phyloP scores from a whole-genome alignment of 805 yeast species.

The Hyphopichia homilentoma region DNA sequence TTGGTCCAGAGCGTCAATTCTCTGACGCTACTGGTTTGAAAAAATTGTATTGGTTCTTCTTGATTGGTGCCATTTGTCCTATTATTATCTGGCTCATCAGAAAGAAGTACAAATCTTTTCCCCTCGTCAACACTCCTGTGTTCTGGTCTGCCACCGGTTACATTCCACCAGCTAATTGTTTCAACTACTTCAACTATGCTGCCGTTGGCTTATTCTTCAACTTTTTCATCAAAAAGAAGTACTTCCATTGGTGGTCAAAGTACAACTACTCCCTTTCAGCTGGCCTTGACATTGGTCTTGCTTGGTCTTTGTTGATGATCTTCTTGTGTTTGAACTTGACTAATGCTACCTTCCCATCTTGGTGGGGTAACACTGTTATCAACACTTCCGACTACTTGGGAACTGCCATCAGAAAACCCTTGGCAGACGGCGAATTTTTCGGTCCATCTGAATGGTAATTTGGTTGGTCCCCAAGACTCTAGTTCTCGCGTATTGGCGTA shows the following conservation, averaged over 20 bases:
- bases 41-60: constrained; percentile 33
- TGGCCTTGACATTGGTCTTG: constrained; percentile 43
- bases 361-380: constrained; percentile 68
- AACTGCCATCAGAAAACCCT: constrained; percentile 26
- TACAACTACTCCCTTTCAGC: constrained; percentile 44
- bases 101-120: too few species aligned
- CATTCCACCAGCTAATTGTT: constrained; percentile 74
- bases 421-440: constrained; percentile 41
- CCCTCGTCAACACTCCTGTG: too few species aligned
- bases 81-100: constrained; percentile 34
- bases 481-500: too few species aligned
- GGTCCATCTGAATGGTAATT: constrained; percentile 49
- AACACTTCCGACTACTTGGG: constrained; percentile 38
- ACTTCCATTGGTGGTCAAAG: constrained; percentile 43
- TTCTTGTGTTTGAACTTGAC: constrained; percentile 22
- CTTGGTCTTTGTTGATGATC: constrained; percentile 36
- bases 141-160: constrained; percentile 43
- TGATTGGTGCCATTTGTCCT: constrained; percentile 36
- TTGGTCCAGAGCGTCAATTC: constrained; percentile 27
- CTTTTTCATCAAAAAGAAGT: constrained; percentile 35
- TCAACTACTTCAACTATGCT: constrained; percentile 58
- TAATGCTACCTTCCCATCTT: constrained; percentile 21
- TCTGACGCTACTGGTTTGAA: constrained; percentile 13
- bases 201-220: constrained; percentile 27
- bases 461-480: too few species aligned